Conservation (phyloP, 2,329 filamentous ascomycete genomes). For the Acrodontium crateriforme region DNA sequence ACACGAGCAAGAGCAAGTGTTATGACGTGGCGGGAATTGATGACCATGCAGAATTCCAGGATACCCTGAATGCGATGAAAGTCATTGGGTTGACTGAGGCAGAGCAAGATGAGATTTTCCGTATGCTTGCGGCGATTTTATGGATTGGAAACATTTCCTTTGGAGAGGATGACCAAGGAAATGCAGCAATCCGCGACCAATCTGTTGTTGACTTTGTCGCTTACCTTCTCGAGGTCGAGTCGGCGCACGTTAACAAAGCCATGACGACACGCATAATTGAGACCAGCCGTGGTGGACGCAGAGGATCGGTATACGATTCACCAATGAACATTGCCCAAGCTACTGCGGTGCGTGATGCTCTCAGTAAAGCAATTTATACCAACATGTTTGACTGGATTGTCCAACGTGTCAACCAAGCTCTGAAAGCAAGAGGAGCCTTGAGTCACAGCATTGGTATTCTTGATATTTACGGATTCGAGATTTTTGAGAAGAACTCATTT, state of each 20-base stretch:
- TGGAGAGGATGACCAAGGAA: constrained; percentile 73
- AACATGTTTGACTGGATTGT: constrained; percentile 99
- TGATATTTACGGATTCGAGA: constrained; percentile 98
- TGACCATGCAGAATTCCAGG: constrained; percentile 73
- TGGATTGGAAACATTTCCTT: constrained; percentile 96
- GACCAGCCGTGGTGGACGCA: constrained; percentile 49
- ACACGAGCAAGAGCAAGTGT: constrained; percentile 89
- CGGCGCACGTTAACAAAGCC: constrained; percentile 66
- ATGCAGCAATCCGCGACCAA: constrained; percentile 73
- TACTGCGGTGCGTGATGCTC: constrained; percentile 70
- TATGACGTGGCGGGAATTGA: constrained; percentile 90
- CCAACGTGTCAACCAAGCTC: constrained; percentile 72
- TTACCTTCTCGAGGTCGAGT: constrained; percentile 79
- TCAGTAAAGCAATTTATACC: constrained; percentile 92
- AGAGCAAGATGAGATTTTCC: constrained; percentile 93
- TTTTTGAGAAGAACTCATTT: constrained; percentile 98
- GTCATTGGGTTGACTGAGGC: constrained; percentile 76
- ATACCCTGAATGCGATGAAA: constrained; percentile 88
- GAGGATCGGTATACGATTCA: constrained; percentile 55
- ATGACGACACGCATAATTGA: constrained; percentile 81
- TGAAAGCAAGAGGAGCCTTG: constrained; percentile 62
- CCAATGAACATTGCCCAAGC: constrained; percentile 84
- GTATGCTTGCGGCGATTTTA: constrained; percentile 78
- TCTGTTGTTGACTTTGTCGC: constrained; percentile 91
- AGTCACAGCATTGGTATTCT: constrained; percentile 87